These are phyloP conservation scores for Cryptosporidium ubiquitum DNA, from an alignment of 169 alveolate species.

Conservation along the genomic window DNA sequence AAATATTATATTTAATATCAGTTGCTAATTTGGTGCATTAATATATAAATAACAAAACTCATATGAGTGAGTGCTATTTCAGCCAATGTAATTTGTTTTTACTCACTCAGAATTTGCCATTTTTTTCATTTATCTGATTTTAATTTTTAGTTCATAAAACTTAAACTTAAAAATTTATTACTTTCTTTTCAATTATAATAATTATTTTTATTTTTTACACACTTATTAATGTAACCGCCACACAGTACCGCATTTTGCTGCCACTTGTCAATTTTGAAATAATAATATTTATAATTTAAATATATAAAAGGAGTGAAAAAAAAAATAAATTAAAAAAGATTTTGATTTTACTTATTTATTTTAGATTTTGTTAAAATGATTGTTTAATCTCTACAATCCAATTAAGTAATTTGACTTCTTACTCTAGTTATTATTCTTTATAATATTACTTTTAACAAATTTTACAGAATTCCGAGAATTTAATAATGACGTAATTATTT, in stretches of 20 bases:
- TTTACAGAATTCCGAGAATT: not conserved
- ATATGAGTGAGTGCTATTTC: not conserved
- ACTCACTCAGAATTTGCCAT: not conserved
- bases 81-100: not conserved
- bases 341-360: too few species aligned
- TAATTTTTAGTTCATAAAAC: not conserved
- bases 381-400: not conserved
- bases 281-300: not conserved
- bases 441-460: too few species aligned
- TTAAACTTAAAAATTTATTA: not conserved
- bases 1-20: too few species aligned
- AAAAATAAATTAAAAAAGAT: not conserved
- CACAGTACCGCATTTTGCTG: not conserved
- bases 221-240: not conserved
- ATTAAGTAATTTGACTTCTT: too few species aligned
- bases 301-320: not conserved
- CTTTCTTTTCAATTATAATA: not conserved
- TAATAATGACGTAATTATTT: not conserved
- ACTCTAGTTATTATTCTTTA: too few species aligned
- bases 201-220: not conserved
- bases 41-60: not conserved
- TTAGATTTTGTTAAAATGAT: not conserved
- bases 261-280: slow-evolving; percentile 11
- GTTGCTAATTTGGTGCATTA: not conserved
- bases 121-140: not conserved